phyloP scores from a whole-genome alignment of 2,329 filamentous ascomycete genomes.

The Penicillium sp. region DNA sequence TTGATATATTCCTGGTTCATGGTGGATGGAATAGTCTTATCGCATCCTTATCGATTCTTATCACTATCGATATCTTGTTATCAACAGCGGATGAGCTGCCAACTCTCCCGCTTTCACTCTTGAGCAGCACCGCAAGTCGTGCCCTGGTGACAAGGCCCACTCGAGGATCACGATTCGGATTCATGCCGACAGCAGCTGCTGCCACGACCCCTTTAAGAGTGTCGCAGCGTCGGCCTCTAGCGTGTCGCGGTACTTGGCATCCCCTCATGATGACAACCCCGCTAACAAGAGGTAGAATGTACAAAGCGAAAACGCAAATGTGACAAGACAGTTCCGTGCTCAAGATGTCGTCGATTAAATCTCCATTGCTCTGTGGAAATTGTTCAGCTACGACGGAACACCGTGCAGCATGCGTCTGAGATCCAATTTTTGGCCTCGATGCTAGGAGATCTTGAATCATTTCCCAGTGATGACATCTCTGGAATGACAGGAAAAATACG shows the following conservation, averaged over 20 bases:
- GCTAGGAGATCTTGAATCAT: conserved; percentile 17
- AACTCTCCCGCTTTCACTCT: no score
- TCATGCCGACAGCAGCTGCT: conserved; percentile 12
- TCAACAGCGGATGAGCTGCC: no score
- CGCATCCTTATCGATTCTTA: no score
- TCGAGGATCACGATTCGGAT: background rate
- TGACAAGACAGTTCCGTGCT: conserved; percentile 23
- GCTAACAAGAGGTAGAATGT: conserved; percentile 20
- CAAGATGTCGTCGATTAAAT: conserved; percentile 21
- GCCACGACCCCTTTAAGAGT: conserved; percentile 13
- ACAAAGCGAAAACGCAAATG: conserved; percentile 26
- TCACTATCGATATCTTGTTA: no score
- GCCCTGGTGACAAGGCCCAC: conserved; percentile 1
- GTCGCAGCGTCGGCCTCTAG: conserved; percentile 24
- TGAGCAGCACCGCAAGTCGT: no score
- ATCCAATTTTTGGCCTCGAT: conserved; percentile 24
- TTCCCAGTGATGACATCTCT: conserved; percentile 5
- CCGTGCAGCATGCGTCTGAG: conserved; percentile 24
- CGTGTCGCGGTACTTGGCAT: conserved; percentile 19
- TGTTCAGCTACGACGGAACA: conserved; percentile 22
- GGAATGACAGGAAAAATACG: conserved; percentile 11
- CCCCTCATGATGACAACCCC: background rate
- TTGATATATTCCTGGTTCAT: no score
- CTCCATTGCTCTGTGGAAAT: conserved; percentile 23
- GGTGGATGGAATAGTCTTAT: no score